Conservation (phyloP, 2,329 filamentous ascomycete genomes). For the Plectosphaerella plurivora region DNA sequence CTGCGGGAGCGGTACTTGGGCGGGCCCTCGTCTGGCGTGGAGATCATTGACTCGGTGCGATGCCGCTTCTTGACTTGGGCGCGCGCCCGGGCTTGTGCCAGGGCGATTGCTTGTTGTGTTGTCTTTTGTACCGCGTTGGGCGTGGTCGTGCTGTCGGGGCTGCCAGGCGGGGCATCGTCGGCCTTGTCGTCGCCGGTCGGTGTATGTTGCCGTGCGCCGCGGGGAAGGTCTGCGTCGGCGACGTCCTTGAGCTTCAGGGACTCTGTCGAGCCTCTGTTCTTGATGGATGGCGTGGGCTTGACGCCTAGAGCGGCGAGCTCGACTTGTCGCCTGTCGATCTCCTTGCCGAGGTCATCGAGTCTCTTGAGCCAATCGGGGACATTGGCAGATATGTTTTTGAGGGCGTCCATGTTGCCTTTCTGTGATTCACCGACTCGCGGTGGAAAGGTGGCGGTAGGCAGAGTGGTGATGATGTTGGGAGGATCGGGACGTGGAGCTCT, state of each 20-base stretch:
- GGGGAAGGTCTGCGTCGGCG: conserved; percentile 10
- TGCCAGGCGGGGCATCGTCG: conserved; percentile 16
- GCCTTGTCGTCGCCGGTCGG: conserved; percentile 10
- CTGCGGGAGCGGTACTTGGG: conserved; percentile 64
- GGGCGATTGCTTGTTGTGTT: conserved; percentile 38
- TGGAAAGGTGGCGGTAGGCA: conserved; percentile 17
- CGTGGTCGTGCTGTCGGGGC: conserved; percentile 24
- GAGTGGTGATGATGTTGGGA: conserved; percentile 7
- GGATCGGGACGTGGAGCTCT: conserved; percentile 19
- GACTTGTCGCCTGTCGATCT: conserved; percentile 57
- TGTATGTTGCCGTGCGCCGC: conserved; percentile 2
- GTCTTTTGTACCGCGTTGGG: conserved; percentile 31
- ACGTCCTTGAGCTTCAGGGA: conserved; percentile 44
- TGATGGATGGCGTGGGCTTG: conserved; percentile 33
- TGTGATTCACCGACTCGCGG: conserved; percentile 19
- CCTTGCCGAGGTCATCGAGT: conserved; percentile 54
- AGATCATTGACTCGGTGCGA: conserved; percentile 47
- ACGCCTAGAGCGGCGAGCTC: conserved; percentile 49
- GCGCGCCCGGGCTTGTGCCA: conserved; percentile 40
- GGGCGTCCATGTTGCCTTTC: conserved; percentile 48
- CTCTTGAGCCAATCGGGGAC: conserved; percentile 57
- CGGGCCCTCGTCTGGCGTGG: conserved; percentile 38
- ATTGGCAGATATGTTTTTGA: conserved; percentile 49
- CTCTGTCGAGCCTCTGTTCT: conserved; percentile 49
- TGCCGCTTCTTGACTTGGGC: conserved; percentile 45